Conservation (phyloP, 139 green algal species). For the Haematococcus lacustris region DNA sequence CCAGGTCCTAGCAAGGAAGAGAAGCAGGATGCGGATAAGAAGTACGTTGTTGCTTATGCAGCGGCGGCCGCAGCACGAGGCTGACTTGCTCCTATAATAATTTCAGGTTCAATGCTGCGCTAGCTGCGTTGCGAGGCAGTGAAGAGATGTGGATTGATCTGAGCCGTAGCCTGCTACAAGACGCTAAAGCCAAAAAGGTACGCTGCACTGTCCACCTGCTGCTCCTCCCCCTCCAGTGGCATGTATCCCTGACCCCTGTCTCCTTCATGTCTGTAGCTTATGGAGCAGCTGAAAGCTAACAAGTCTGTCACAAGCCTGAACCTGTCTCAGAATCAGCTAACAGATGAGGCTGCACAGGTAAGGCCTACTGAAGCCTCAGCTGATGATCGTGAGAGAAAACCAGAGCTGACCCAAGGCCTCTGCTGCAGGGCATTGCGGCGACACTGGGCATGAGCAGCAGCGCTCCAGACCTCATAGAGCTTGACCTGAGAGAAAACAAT, state of each 20-base stretch:
- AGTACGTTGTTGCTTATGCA: no score
- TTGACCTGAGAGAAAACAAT: slow-evolving; percentile 50
- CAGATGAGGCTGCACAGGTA: slow-evolving; percentile 46
- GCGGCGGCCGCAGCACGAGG: no score
- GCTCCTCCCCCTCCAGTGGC: no score
- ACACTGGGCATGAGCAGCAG: slow-evolving; percentile 19
- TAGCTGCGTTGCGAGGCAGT: slow-evolving; percentile 10
- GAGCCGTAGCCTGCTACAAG: slow-evolving; percentile 21
- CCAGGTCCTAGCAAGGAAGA: no score
- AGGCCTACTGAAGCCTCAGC: no score
- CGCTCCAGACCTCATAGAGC: slow-evolving; percentile 47
- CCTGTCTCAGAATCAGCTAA: slow-evolving; percentile 52
- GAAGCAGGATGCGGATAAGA: no score
- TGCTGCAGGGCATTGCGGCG: slow-evolving; percentile 29
- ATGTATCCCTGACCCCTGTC: no score
- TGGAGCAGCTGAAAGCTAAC: slow-evolving; percentile 45
- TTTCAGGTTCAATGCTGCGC: slow-evolving; percentile 26
- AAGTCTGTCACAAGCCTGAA: slow-evolving; percentile 46
- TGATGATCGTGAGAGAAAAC: no score
- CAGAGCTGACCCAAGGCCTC: no score
- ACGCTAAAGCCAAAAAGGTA: slow-evolving; percentile 40
- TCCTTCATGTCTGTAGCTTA: slow-evolving; percentile 36
- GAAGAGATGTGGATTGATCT: slow-evolving; percentile 52
- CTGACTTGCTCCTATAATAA: no score
- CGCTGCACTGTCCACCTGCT: no score